Conservation (phyloP, 2,329 filamentous ascomycete genomes). For the Chaetomium sp. region DNA sequence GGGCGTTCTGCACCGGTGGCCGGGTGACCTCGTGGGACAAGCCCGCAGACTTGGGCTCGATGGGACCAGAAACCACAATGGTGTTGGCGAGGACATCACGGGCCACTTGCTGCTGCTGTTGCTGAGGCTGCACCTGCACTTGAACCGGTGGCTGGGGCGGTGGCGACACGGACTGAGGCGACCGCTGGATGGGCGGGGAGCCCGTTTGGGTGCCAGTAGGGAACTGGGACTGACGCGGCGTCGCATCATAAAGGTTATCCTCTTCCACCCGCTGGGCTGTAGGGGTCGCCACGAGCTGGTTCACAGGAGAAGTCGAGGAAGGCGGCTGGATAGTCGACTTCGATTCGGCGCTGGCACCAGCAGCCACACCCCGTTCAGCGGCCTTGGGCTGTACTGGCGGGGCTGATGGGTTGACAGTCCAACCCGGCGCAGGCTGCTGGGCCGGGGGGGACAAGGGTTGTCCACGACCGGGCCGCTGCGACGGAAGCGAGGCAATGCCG, state of each 20-base stretch:
- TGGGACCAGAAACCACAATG: conserved; percentile 5
- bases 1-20: neutral
- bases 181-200: neutral
- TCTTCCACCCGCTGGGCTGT: conserved; percentile 18
- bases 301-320: neutral
- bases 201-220: neutral
- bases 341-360: conserved; percentile 2
- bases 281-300: conserved; percentile 10
- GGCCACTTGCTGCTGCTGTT: conserved; percentile 1
- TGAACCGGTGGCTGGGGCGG: neutral
- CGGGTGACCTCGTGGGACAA: conserved; percentile 11
- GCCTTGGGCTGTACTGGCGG: neutral
- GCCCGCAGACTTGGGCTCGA: conserved; percentile 17
- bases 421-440: conserved; percentile 16
- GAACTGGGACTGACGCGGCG: conserved; percentile 25
- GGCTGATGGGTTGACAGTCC: conserved; percentile 15
- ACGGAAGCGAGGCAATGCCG: conserved; percentile 18
- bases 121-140: conserved; percentile 8
- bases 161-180: neutral
- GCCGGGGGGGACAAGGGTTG: conserved; percentile 11
- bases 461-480: conserved; percentile 13
- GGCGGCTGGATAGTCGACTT: conserved; percentile 7
- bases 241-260: conserved; percentile 31
- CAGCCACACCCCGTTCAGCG: neutral
- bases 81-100: neutral